phyloP scores from a whole-genome alignment of 805 yeast genomes.

The Wickerhamiella qilinensis region DNA sequence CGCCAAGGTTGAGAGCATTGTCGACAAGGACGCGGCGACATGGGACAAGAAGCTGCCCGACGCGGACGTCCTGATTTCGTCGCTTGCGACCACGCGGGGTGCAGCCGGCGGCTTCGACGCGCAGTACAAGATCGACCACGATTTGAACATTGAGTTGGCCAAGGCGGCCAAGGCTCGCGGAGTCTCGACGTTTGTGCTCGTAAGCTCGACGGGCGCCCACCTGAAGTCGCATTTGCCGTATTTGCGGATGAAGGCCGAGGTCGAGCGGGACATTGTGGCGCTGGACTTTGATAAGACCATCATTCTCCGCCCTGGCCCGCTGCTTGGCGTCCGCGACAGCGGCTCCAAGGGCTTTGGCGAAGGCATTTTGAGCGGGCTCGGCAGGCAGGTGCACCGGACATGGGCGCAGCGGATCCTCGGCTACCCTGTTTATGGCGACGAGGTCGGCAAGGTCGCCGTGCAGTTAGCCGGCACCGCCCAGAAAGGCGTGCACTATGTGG shows the following conservation, averaged over 20 bases:
- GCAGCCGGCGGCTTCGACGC: slow-evolving; percentile 58
- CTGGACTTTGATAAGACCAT: slow-evolving; percentile 56
- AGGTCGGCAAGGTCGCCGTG: slow-evolving; percentile 45
- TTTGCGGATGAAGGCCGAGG: slow-evolving; percentile 51
- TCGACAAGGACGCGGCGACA: slow-evolving; percentile 30
- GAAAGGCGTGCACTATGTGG: slow-evolving; percentile 13
- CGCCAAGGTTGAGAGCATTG: slow-evolving; percentile 24
- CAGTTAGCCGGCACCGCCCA: slow-evolving; percentile 24
- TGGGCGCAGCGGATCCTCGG: slow-evolving; percentile 19
- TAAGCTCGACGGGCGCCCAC: slow-evolving; percentile 53
- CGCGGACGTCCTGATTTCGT: slow-evolving; percentile 37
- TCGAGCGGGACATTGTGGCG: slow-evolving; percentile 49
- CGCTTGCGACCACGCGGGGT: slow-evolving; percentile 61
- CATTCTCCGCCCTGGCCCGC: slow-evolving; percentile 61
- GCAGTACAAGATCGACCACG: slow-evolving; percentile 60
- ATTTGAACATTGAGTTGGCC: slow-evolving; percentile 51
- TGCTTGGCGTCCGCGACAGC: slow-evolving; percentile 45
- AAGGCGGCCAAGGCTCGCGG: slow-evolving; percentile 59
- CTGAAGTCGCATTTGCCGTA: slow-evolving; percentile 44
- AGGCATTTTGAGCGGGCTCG: slow-evolving; percentile 23
- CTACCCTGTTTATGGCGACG: slow-evolving; percentile 45
- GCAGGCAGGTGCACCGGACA: slow-evolving; percentile 20
- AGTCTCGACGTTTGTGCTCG: slow-evolving; percentile 46
- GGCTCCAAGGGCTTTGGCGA: slow-evolving; percentile 6
- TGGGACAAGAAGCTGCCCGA: slow-evolving; percentile 33